These are phyloP conservation scores for Melaleuca quinquenervia DNA, from an alignment of 345 rosid genomes.

Conservation along the genomic window DNA sequence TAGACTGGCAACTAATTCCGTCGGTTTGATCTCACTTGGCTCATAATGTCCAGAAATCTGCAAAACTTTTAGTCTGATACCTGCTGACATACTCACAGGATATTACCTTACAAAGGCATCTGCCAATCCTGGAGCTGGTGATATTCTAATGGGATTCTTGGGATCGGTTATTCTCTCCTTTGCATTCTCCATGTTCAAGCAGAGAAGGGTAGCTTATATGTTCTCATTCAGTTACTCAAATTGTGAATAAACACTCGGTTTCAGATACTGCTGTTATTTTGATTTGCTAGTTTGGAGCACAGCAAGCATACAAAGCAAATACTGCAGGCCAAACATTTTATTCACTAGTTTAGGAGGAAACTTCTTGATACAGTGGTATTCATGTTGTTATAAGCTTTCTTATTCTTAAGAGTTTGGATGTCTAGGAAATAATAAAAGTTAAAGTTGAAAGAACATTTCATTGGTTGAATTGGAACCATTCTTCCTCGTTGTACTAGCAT, in stretches of 20 bases:
- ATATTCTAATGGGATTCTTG: conserved; percentile 84
- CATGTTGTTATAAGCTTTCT: background rate
- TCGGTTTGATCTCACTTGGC: background rate
- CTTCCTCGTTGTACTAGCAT: background rate
- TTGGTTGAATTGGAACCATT: background rate
- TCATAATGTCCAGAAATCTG: background rate
- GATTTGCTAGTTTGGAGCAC: background rate
- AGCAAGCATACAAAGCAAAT: background rate
- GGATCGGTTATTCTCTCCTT: conserved; percentile 94
- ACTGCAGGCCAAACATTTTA: background rate
- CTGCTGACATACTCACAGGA: conserved; percentile 22
- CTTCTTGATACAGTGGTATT: background rate
- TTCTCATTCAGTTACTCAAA: background rate
- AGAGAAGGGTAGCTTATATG: conserved; percentile 52
- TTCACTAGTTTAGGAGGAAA: background rate
- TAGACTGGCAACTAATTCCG: background rate
- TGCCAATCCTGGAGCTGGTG: conserved; percentile 94
- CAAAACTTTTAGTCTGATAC: background rate
- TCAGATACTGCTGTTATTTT: background rate
- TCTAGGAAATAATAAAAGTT: background rate
- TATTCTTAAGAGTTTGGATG: background rate
- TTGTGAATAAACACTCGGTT: background rate
- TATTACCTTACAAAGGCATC: conserved; percentile 68
- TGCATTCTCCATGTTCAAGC: conserved; percentile 95
- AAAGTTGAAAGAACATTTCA: background rate